These are phyloP conservation scores for Verbascum thapsus DNA, from an alignment of 257 asterid species.

Conservation along the genomic window DNA sequence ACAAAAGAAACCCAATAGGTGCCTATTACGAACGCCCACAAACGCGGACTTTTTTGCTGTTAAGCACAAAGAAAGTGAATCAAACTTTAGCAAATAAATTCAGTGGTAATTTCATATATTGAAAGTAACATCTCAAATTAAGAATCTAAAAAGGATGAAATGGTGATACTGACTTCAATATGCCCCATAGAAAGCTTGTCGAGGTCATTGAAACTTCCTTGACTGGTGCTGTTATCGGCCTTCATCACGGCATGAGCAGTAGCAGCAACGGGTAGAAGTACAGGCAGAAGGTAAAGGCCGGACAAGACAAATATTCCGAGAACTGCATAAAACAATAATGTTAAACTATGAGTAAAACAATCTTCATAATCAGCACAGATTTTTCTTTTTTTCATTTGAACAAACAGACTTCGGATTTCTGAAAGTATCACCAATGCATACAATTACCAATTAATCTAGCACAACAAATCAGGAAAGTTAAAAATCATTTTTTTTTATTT, in stretches of 20 bases:
- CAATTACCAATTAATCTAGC: neutral
- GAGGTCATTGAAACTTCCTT: slow-evolving; percentile 67
- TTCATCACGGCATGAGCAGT: slow-evolving; percentile 46
- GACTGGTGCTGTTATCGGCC: slow-evolving; percentile 53
- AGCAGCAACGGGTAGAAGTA: slow-evolving; percentile 71
- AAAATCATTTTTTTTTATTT: too few relatives aligned
- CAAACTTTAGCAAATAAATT: neutral
- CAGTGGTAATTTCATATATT: neutral
- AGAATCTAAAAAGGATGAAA: neutral
- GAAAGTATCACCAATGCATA: neutral
- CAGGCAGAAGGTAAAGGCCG: slow-evolving; percentile 70
- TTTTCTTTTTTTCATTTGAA: too few relatives aligned
- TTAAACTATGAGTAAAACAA: neutral
- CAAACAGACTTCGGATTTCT: too few relatives aligned
- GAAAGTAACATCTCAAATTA: neutral
- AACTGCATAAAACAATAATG: slow-evolving; percentile 43
- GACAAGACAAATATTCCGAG: slow-evolving; percentile 73
- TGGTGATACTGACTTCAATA: slow-evolving; percentile 49
- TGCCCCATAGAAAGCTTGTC: slow-evolving; percentile 84
- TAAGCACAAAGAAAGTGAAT: slow-evolving; percentile 17
- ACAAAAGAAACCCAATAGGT: slow-evolving; percentile 75
- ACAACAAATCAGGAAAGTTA: neutral
- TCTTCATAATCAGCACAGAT: neutral
- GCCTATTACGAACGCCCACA: slow-evolving; percentile 73
- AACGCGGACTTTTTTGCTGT: slow-evolving; percentile 57